These are phyloP conservation scores for Cytospora mali DNA, from an alignment of 2,329 filamentous ascomycete genomes.

Conservation along the genomic window DNA sequence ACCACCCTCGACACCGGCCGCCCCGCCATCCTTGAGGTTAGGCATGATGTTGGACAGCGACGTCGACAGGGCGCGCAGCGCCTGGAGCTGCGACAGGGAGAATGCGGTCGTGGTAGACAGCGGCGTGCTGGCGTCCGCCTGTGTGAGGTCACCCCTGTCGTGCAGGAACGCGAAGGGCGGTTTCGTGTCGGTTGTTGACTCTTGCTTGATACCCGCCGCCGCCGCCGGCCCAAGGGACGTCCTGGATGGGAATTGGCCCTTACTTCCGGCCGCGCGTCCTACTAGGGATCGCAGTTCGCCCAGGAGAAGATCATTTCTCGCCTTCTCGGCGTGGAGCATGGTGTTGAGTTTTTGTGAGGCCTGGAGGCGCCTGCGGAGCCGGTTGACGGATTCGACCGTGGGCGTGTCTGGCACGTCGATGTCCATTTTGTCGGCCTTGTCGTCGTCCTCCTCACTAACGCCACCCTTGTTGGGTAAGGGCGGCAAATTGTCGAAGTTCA, in stretches of 20 bases:
- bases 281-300: constrained; percentile 57
- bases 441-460: constrained; percentile 11
- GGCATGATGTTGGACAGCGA: constrained; percentile 67
- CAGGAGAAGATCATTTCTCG: constrained; percentile 73
- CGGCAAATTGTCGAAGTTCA: constrained; percentile 48
- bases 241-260: background rate
- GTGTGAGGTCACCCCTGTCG: constrained; percentile 53
- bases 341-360: constrained; percentile 78
- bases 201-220: constrained; percentile 32
- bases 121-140: constrained; percentile 55
- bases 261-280: constrained; percentile 34
- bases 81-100: constrained; percentile 79
- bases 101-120: constrained; percentile 76
- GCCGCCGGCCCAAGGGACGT: constrained; percentile 7
- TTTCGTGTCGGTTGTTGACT: constrained; percentile 24
- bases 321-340: constrained; percentile 69
- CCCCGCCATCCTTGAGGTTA: constrained; percentile 49
- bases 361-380: constrained; percentile 72
- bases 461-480: constrained; percentile 7
- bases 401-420: constrained; percentile 41
- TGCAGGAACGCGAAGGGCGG: constrained; percentile 60
- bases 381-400: constrained; percentile 68
- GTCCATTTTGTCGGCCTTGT: constrained; percentile 31
- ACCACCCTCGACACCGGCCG: constrained; percentile 35
- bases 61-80: constrained; percentile 67